phyloP scores from a whole-genome alignment of 2,329 filamentous ascomycete species.

The Colletotrichum lindemuthianum region DNA sequence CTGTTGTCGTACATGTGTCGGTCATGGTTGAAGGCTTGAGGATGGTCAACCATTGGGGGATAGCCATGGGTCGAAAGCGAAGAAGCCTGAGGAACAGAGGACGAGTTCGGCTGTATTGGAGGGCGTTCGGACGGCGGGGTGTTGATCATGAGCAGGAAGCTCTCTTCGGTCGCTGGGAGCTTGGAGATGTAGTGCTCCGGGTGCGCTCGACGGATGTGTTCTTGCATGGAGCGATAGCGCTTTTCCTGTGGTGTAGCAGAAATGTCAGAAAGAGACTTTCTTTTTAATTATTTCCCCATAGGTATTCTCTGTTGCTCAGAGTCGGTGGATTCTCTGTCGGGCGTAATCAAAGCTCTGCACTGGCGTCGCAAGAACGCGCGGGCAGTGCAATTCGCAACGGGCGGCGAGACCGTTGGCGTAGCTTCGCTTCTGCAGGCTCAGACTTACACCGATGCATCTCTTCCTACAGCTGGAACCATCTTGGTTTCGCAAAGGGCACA shows the following conservation, averaged over 20 bases:
- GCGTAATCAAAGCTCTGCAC: constrained; percentile 28
- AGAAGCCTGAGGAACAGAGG: constrained; percentile 36
- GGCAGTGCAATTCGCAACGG: constrained; percentile 17
- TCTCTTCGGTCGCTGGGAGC: constrained; percentile 97
- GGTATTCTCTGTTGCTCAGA: constrained; percentile 27
- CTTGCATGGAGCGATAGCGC: constrained; percentile 97
- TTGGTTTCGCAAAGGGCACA: constrained; percentile 94
- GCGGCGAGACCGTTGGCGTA: constrained; percentile 14
- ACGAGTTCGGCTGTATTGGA: constrained; percentile 45
- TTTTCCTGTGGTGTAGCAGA: constrained; percentile 73
- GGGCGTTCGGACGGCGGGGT: constrained; percentile 72
- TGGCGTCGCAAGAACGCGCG: constrained; percentile 5
- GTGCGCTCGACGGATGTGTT: constrained; percentile 97
- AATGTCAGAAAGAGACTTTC: constrained; percentile 35
- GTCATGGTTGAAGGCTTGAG: constrained; percentile 66
- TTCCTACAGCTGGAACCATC: constrained; percentile 98
- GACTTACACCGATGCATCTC: constrained; percentile 96
- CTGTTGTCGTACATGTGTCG: constrained; percentile 73
- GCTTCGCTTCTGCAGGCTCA: constrained; percentile 16
- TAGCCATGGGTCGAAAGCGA: constrained; percentile 37
- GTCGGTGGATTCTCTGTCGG: constrained; percentile 18
- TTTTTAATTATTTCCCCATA: too few species aligned
- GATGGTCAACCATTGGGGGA: constrained; percentile 38
- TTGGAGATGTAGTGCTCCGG: constrained; percentile 98
- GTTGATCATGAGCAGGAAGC: constrained; percentile 96